These are phyloP conservation scores for Pseudogymnoascus sp. DNA, from an alignment of 2,329 filamentous ascomycete genomes.

Conservation along the genomic window DNA sequence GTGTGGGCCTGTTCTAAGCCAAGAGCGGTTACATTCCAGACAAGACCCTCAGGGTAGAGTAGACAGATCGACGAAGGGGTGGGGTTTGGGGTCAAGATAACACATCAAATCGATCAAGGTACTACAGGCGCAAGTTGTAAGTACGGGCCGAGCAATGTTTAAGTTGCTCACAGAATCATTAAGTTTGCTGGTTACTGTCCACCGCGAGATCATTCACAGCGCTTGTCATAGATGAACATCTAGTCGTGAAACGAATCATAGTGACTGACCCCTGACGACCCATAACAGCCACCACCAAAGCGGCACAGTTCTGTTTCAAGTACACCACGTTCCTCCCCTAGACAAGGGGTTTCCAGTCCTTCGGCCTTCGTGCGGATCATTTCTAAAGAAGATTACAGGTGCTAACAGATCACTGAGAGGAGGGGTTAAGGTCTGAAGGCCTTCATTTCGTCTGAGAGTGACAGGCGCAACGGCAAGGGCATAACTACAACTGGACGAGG, in stretches of 20 bases:
- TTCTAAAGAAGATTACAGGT: conserved; percentile 9
- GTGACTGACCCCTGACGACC: not conserved
- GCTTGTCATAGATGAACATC: conserved; percentile 2
- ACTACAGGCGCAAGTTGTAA: not conserved
- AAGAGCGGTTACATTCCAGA: not conserved
- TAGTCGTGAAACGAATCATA: conserved; percentile 1
- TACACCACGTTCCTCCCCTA: not conserved
- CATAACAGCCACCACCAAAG: not conserved
- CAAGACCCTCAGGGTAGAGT: not conserved
- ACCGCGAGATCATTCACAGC: not conserved
- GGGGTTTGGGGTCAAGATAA: not conserved
- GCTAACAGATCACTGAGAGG: not conserved
- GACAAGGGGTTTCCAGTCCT: conserved; percentile 10
- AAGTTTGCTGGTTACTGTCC: not conserved
- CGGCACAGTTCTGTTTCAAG: conserved; percentile 11
- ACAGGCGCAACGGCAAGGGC: not conserved
- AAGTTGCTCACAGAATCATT: not conserved
- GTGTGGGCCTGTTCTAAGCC: conserved; percentile 1
- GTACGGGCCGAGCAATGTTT: not conserved
- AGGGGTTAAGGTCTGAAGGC: conserved; percentile 6
- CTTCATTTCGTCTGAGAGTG: conserved; percentile 10
- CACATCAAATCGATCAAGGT: not conserved
- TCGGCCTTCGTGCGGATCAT: conserved; percentile 1
- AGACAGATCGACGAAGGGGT: not conserved
- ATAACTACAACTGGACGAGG: not conserved